Percentiles rank a stretch among this genome's conserved stretches.
These are phyloP conservation scores for Candida glucosophila DNA, from an alignment of 1,139 yeast species.

Conservation along the genomic window DNA sequence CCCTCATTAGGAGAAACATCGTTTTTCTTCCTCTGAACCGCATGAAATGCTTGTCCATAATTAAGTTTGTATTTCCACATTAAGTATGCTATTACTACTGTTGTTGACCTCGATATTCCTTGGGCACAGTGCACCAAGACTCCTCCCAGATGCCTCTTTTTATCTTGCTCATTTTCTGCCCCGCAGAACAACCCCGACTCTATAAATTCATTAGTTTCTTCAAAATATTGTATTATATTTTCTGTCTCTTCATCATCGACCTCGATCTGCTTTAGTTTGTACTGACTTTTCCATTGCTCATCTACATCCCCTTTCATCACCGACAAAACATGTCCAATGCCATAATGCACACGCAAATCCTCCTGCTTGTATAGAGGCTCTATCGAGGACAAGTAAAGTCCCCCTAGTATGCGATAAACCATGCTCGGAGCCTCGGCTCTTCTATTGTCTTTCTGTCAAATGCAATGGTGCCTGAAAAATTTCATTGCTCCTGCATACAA, in stretches of 20 bases:
- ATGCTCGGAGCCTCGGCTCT: no score
- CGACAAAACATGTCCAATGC: slow-evolving; percentile 64
- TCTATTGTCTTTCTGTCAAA: no score
- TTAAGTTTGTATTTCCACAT: slow-evolving; percentile 64
- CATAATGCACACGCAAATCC: slow-evolving; percentile 34
- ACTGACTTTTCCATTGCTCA: slow-evolving; percentile 34
- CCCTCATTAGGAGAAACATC: slow-evolving; percentile 67
- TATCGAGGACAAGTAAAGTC: slow-evolving; percentile 52
- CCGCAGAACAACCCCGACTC: slow-evolving; percentile 44
- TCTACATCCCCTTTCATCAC: slow-evolving; percentile 60
- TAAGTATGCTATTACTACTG: slow-evolving; percentile 66
- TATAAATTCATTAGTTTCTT: slow-evolving; percentile 56
- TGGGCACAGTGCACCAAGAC: slow-evolving; percentile 73
- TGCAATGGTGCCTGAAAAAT: no score
- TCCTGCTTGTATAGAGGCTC: slow-evolving; percentile 40
- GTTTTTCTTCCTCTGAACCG: slow-evolving; percentile 54
- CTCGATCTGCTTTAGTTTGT: slow-evolving; percentile 54
- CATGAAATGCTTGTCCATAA: slow-evolving; percentile 57
- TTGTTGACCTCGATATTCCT: slow-evolving; percentile 76
- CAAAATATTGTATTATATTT: slow-evolving; percentile 56
- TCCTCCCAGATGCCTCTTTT: slow-evolving; percentile 36
- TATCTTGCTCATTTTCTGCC: slow-evolving; percentile 17
- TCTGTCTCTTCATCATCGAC: slow-evolving; percentile 60
- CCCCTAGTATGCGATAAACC: slow-evolving; percentile 51
- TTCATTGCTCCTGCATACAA: no score